A percentile compares a stretch with the other conserved stretches of the same genome.
These are phyloP conservation scores for Penicillium turbatum DNA, from an alignment of 495 filamentous ascomycete species.

Conservation along the genomic window DNA sequence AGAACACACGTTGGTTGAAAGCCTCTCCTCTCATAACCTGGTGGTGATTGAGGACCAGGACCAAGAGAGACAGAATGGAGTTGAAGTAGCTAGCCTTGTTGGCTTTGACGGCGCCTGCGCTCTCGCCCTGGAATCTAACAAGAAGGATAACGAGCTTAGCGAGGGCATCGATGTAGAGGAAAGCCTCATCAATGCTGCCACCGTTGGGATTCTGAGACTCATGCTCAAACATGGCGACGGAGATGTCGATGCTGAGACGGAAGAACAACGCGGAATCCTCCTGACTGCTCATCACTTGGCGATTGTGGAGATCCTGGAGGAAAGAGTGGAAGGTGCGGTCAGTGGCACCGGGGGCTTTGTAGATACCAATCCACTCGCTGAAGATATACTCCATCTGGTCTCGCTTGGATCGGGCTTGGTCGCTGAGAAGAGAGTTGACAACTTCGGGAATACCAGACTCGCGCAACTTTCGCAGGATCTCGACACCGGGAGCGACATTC, in stretches of 20 bases:
- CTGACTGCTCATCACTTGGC: constrained; percentile 61
- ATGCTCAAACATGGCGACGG: constrained; percentile 70
- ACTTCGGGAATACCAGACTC: constrained; percentile 54
- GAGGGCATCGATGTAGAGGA: constrained; percentile 76
- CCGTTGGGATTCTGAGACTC: constrained; percentile 54
- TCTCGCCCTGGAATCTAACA: constrained; percentile 62
- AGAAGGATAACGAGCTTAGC: constrained; percentile 76
- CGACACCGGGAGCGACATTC: constrained; percentile 54
- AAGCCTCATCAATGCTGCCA: constrained; percentile 63
- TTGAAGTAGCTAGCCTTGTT: constrained; percentile 66
- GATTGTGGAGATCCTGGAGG: constrained; percentile 75
- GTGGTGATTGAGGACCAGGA: constrained; percentile 80
- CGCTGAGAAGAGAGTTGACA: constrained; percentile 43
- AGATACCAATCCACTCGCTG: constrained; percentile 86
- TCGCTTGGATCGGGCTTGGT: constrained; percentile 51
- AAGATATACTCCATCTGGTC: constrained; percentile 93
- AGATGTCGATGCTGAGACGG: constrained; percentile 74
- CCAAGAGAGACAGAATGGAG: constrained; percentile 66
- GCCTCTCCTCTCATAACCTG: constrained; percentile 73
- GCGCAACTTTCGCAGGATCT: constrained; percentile 69
- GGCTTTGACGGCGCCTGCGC: constrained; percentile 51
- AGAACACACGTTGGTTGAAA: constrained; percentile 87
- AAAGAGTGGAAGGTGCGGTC: constrained; percentile 72
- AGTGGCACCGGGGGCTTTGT: constrained; percentile 63
- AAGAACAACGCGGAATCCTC: constrained; percentile 76